phyloP scores from a whole-genome alignment of 2,329 filamentous ascomycete genomes.

The Pyricularia sp. region DNA sequence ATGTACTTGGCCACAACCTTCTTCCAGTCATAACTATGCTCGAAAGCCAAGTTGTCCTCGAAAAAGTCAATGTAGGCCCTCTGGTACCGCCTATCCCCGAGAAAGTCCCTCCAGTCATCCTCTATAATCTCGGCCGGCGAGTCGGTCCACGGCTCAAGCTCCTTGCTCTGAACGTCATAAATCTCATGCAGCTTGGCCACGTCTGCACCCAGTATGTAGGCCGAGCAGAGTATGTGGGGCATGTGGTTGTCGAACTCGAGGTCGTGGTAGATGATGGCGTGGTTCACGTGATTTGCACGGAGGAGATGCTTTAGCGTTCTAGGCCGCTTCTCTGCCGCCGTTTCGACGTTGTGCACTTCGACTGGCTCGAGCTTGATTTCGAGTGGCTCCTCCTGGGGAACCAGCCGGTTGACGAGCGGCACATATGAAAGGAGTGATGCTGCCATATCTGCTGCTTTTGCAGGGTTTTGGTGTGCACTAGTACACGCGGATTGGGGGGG shows the following conservation, averaged over 20 bases:
- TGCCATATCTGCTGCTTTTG: slow-evolving; percentile 9
- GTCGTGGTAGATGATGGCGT: slow-evolving; percentile 72
- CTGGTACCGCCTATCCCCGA: slow-evolving; percentile 75
- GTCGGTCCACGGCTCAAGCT: slow-evolving; percentile 71
- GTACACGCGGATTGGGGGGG: background rate
- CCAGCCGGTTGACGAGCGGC: slow-evolving; percentile 19
- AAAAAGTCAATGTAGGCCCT: slow-evolving; percentile 91
- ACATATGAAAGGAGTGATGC: slow-evolving; percentile 18
- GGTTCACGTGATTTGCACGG: slow-evolving; percentile 84
- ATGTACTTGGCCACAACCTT: slow-evolving; percentile 67
- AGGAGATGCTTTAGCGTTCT: slow-evolving; percentile 84
- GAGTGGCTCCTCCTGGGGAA: slow-evolving; percentile 16
- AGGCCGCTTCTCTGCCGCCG: slow-evolving; percentile 65
- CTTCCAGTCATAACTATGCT: slow-evolving; percentile 75
- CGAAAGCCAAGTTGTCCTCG: slow-evolving; percentile 75
- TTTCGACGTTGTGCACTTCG: slow-evolving; percentile 71
- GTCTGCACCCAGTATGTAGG: slow-evolving; percentile 75
- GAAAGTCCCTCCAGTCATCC: slow-evolving; percentile 77
- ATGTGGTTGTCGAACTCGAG: slow-evolving; percentile 74
- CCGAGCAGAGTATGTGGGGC: slow-evolving; percentile 72
- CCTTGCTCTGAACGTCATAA: slow-evolving; percentile 67
- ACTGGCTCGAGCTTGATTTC: slow-evolving; percentile 55
- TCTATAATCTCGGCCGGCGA: slow-evolving; percentile 76
- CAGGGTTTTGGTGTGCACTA: background rate
- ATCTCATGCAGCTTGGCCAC: slow-evolving; percentile 65